Percentiles rank a stretch among this genome's conserved stretches.
These are phyloP conservation scores for Rhytidhysteron rufulum DNA, from an alignment of 2,329 filamentous ascomycete species.

Conservation along the genomic window DNA sequence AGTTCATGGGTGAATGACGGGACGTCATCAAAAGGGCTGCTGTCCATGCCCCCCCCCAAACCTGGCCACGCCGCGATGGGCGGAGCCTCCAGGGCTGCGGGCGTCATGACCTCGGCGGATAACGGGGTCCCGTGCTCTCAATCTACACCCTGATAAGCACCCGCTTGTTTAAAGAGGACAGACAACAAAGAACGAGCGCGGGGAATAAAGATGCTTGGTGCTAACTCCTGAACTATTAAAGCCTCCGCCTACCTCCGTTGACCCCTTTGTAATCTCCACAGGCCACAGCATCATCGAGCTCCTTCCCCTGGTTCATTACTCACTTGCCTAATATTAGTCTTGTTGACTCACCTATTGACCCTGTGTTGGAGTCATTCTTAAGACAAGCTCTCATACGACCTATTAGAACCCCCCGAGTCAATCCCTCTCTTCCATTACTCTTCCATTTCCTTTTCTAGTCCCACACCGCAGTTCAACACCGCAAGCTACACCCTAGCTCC, in stretches of 20 bases:
- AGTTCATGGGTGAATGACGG: conserved; percentile 27
- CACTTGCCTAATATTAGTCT: conserved; percentile 11
- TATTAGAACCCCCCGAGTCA: conserved; percentile 29
- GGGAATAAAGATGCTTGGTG: not conserved
- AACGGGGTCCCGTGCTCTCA: conserved; percentile 4
- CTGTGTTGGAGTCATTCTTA: conserved; percentile 26
- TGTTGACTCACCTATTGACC: conserved; percentile 26
- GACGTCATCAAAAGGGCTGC: conserved; percentile 18
- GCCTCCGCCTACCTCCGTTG: conserved; percentile 9
- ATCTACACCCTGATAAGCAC: not conserved
- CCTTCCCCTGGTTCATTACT: conserved; percentile 27
- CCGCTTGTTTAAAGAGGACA: not conserved
- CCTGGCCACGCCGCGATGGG: too few relatives aligned
- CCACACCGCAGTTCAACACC: too few relatives aligned
- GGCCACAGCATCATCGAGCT: conserved; percentile 18
- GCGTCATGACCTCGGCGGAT: conserved; percentile 1
- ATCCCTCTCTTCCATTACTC: too few relatives aligned
- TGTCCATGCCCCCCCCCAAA: conserved; percentile 16
- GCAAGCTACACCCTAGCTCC: too few relatives aligned
- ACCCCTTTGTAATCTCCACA: conserved; percentile 2
- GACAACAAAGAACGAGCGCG: conserved; percentile 2
- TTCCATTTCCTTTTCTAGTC: conserved; percentile 23
- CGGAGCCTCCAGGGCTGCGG: not conserved
- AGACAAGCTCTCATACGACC: conserved; percentile 21
- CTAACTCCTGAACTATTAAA: conserved; percentile 11